Percentiles rank a stretch among this genome's conserved stretches.
These are phyloP conservation scores for Exidia glandulosa DNA, from an alignment of 768 basidiomycete genomes.

Conservation along the genomic window DNA sequence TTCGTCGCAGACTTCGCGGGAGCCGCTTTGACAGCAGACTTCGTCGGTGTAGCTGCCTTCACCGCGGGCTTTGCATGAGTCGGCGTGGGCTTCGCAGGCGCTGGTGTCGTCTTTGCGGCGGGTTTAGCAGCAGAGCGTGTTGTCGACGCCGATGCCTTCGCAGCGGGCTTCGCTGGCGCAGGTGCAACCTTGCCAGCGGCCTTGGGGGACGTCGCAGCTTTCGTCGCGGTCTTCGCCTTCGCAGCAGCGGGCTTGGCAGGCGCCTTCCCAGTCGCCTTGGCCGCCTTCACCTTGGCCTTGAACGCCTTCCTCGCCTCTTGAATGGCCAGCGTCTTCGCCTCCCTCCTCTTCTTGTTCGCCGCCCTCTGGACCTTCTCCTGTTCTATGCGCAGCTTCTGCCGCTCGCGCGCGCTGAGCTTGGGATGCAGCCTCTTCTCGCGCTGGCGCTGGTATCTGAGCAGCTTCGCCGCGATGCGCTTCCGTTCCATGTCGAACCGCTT, in stretches of 20 bases:
- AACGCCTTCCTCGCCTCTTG: background rate
- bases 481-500: background rate
- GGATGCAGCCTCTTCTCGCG: background rate
- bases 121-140: background rate
- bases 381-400: background rate
- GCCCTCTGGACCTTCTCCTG: background rate
- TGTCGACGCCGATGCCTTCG: background rate
- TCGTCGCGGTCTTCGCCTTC: background rate
- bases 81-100: too few species aligned
- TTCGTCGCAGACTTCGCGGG: too few species aligned
- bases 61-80: too few species aligned
- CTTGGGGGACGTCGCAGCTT: background rate
- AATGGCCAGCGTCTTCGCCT: background rate
- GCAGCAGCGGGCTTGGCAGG: background rate
- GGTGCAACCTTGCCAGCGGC: background rate
- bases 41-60: too few species aligned
- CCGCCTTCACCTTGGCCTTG: background rate
- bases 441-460: background rate
- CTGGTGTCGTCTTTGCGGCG: background rate
- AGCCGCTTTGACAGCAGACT: too few species aligned
- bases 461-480: background rate
- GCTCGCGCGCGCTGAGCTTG: background rate
- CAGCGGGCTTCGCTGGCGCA: background rate
- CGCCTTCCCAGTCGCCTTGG: background rate
- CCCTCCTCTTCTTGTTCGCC: background rate